phyloP scores from a whole-genome alignment of 805 yeast species.

The Cyberlindnera japonica region DNA sequence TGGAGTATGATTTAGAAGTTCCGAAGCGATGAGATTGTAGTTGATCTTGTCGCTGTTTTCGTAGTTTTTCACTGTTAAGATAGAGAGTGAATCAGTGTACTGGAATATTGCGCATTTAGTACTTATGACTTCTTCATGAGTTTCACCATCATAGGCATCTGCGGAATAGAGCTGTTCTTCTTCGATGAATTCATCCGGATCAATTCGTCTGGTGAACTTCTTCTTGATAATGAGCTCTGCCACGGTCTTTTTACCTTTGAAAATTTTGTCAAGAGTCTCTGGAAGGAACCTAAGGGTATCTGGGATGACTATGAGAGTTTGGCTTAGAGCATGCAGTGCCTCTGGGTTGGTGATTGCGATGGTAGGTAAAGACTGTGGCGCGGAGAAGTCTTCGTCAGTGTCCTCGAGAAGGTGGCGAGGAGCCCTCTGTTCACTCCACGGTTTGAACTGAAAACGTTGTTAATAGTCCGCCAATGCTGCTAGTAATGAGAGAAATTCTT shows the following conservation, averaged over 20 bases:
- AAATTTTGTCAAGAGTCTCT: conserved; percentile 8
- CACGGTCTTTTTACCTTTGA: neutral
- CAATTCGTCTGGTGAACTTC: conserved; percentile 8
- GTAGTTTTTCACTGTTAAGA: conserved; percentile 19
- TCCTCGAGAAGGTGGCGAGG: conserved; percentile 51
- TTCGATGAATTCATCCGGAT: conserved; percentile 37
- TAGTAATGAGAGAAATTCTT: conserved; percentile 1
- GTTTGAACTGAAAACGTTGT: conserved; percentile 37
- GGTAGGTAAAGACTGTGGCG: conserved; percentile 19
- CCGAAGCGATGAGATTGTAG: conserved; percentile 28
- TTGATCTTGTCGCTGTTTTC: conserved; percentile 32
- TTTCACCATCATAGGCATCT: conserved; percentile 1
- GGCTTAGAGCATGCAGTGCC: conserved; percentile 10
- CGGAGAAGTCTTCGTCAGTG: conserved; percentile 29
- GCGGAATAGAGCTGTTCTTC: conserved; percentile 47
- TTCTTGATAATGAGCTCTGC: conserved; percentile 9
- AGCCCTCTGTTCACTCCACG: conserved; percentile 41
- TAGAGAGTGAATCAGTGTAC: conserved; percentile 15
- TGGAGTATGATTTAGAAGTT: conserved; percentile 16
- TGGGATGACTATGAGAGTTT: conserved; percentile 16
- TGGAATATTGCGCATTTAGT: conserved; percentile 17
- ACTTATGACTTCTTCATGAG: conserved; percentile 6
- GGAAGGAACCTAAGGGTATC: conserved; percentile 17
- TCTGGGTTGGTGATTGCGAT: neutral
- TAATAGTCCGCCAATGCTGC: too few species aligned